A percentile compares a stretch with the other conserved stretches of the same genome.
These are phyloP conservation scores for Hypoxylon rickii DNA, from an alignment of 495 filamentous ascomycete genomes.

Conservation along the genomic window DNA sequence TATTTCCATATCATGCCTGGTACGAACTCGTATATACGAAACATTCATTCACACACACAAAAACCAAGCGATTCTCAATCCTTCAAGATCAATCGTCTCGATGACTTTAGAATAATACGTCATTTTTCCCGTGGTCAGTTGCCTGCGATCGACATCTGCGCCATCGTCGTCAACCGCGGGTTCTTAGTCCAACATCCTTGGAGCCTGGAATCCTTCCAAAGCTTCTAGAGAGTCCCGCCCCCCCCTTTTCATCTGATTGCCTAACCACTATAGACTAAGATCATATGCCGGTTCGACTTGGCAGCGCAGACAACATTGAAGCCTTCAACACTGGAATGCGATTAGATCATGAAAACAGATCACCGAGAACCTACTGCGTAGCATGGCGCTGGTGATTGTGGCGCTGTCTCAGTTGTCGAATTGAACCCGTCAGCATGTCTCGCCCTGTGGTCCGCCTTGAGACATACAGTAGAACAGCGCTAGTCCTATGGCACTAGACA, in stretches of 20 bases:
- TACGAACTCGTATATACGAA: no score
- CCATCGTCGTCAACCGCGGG: no score
- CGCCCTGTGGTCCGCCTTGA: neutral
- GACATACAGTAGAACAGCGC: neutral
- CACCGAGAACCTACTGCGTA: no score
- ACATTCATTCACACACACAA: no score
- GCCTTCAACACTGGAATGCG: conserved; percentile 3
- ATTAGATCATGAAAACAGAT: neutral
- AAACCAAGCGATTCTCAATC: no score
- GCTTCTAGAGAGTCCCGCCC: conserved; percentile 4
- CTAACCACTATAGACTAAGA: neutral
- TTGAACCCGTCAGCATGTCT: neutral
- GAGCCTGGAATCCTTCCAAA: conserved; percentile 20
- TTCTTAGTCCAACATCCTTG: no score
- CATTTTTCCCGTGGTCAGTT: no score
- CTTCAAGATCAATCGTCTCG: no score
- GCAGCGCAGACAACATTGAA: neutral
- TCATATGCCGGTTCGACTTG: no score
- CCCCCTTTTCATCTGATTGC: neutral
- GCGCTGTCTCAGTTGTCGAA: neutral
- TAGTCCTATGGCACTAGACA: neutral
- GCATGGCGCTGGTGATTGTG: neutral
- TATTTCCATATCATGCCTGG: no score
- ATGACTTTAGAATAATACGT: no score
- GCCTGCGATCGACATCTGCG: neutral